Evolutionary conservation across 225 moss, liverwort and hornwort genomes (phyloP).

Genomic region (Polytrichum formosum): DNA sequence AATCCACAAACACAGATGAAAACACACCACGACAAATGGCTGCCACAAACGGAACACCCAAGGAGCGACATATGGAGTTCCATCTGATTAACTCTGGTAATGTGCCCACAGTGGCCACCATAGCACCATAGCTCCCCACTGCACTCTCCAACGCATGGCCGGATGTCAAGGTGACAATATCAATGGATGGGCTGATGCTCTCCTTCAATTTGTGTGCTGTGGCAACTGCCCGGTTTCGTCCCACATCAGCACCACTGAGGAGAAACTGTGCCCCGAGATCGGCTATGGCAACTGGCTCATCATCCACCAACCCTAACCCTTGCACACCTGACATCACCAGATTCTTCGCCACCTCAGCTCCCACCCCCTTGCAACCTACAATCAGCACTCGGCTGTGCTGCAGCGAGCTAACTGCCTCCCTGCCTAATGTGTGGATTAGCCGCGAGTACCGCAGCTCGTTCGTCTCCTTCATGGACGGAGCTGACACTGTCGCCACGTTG

Average conservation of each 20-base stretch:
- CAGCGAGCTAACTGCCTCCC: constrained; percentile 33
- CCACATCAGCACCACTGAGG: constrained; percentile 68
- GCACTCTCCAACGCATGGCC: constrained; percentile 60
- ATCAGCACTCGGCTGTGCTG: constrained; percentile 51
- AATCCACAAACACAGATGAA: constrained; percentile 79
- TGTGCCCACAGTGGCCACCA: constrained; percentile 70
- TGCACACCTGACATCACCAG: constrained; percentile 74
- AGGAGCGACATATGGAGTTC: constrained; percentile 72
- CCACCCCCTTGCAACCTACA: constrained; percentile 79
- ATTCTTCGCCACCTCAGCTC: constrained; percentile 94
- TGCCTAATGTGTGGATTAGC: constrained; percentile 44
- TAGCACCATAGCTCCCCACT: constrained; percentile 59
- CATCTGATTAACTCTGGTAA: constrained; percentile 60
- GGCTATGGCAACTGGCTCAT: constrained; percentile 57
- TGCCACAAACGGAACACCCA: constrained; percentile 68
- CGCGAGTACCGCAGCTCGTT: constrained; percentile 53
- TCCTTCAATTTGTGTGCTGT: constrained; percentile 82
- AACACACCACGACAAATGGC: constrained; percentile 77
- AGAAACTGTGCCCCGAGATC: constrained; percentile 89
- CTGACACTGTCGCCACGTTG: constrained; percentile 15
- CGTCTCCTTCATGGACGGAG: constrained; percentile 29
- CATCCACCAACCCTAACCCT: constrained; percentile 90
- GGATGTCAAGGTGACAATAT: constrained; percentile 55
- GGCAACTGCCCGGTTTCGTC: constrained; percentile 69
- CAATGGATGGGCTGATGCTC: constrained; percentile 44